Evolutionary conservation across 352 stramenopile genomes (phyloP), one percentile per base, ranked within the genome.

Genomic region (Globisporangium polare): DNA sequence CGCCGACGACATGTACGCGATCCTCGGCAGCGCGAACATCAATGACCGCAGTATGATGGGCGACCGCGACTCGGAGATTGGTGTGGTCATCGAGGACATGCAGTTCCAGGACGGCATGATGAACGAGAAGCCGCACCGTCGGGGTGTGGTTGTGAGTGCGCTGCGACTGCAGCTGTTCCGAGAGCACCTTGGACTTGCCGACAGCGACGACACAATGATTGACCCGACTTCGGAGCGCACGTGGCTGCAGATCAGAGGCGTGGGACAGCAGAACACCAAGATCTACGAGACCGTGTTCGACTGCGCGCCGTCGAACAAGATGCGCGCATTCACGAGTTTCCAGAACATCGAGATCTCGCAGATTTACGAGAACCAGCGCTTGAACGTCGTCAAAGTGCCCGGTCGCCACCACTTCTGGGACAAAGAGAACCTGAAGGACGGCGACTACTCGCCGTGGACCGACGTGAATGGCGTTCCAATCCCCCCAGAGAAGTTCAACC

Each of bases 21-120:
- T 98, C 37, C 85, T 98, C 49, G 94, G 94, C 20, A 97, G 86
- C 56, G 94, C 93, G 10, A 98, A 98, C 75, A 98, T 98, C 57
- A 98, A 98, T 54, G 92, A 98, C 65, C 89, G 94, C 8, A 97
- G 89, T 64, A 95, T 98, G 83, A 89, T 90, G 51, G 94, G 94
- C 42, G 86, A 97, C 47, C 89, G 92, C 45, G 87, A 95, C 62
- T 94, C 85, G 24, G 87, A 95, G 46, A 95, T 95, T 65, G 87
- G 80, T 24, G 57, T 95, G 31, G 74, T 95, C 57, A 82, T 95
- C 12, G 85, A 95, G 62, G 87, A 95, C 53, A 82, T 86, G 58
- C 75, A 90, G 55, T 89, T 92, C 68, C 75, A 91, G 41, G 80
- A 89, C 26, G 83, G 84, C 33, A 43, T 74, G 20, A 92, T 92